Base-by-base conservation (phyloP, 2,329 filamentous ascomycete species). In the Pyrenochaeta sp. region DNA sequence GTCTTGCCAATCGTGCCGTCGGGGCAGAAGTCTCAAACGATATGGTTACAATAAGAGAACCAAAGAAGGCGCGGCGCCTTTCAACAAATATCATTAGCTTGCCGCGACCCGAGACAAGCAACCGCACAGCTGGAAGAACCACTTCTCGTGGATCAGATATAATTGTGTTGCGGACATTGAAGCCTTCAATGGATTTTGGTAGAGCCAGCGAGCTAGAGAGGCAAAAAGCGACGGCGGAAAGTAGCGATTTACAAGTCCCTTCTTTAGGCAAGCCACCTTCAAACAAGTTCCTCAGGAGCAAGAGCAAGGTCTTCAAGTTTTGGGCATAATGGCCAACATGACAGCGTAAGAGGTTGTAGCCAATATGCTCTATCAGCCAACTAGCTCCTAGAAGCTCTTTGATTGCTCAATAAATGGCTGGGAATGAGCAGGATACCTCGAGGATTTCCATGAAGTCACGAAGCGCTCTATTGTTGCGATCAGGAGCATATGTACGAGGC, bases 241-340 rank as follows among this genome's bases (percentile, higher is more conserved):
- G 52, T 6, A 47, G 47, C 36, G 54, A 47, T 11, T 49, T 52
- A 10, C 51, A 52, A 17, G 50, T 44, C 14, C 48, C 36, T n/a
- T 45, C 46, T 2, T 36, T 49, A 2, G 36, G 50, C 15, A 41
- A 47, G 35, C 51, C 59, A 14, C 60, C 67, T 23, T 62, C 61
- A 17, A 73, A 67, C 48, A 71, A 66, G 45, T 72, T 68, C 33
- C 42, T 68, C 41, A 75, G 72, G 52, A 73, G 65, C 56, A 75
- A 70, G 47, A 73, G 70, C 48, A 58, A 61, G 45, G 71, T 75
- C 27, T 72, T 76, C 58, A 75, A 70, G 45, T 75, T 76, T 56
- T 76, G 72, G 66, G 49, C 64, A 48, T 73, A 52, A 66, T 27
- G 27, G 6, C 23, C 23, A 27, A 27, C 23, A 9, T 27, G 23